These are phyloP conservation scores for Alternaria sp. DNA, from an alignment of 2,329 filamentous ascomycete genomes.

Conservation along the genomic window DNA sequence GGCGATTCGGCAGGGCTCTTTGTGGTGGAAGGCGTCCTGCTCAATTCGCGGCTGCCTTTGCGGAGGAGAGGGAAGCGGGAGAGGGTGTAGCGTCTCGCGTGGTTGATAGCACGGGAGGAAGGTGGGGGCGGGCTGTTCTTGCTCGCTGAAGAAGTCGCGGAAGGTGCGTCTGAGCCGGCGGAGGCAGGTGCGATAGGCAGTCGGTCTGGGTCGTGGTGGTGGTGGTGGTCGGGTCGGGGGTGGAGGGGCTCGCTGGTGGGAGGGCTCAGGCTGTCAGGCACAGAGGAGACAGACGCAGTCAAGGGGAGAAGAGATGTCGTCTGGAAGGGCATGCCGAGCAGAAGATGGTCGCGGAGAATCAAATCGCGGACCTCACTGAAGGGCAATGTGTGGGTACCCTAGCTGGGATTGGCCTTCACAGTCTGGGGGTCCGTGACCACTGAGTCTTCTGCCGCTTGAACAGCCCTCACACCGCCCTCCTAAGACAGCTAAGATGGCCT, in stretches of 20 bases:
- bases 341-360: constrained; percentile 42
- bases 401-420: constrained; percentile 38
- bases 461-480: constrained; percentile 36
- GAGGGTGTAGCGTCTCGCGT: constrained; percentile 38
- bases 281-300: constrained; percentile 28
- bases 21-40: constrained; percentile 18
- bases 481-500: constrained; percentile 34
- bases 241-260: constrained; percentile 10
- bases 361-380: constrained; percentile 37
- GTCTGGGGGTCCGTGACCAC: constrained; percentile 29
- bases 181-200: constrained; percentile 7
- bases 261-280: constrained; percentile 14
- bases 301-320: constrained; percentile 39
- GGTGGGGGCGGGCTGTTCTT: constrained; percentile 17
- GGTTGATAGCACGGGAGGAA: constrained; percentile 16
- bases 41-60: constrained; percentile 41
- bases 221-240: constrained; percentile 3
- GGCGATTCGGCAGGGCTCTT: constrained; percentile 30
- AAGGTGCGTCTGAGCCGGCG: constrained; percentile 12
- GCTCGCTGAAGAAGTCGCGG: constrained; percentile 2
- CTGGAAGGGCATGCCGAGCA: constrained; percentile 41
- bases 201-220: background rate
- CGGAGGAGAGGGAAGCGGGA: constrained; percentile 45
- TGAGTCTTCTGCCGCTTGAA: constrained; percentile 33
- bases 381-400: constrained; percentile 45